Evolutionary conservation across 164 flowering plant species (phyloP).

Genomic region (Umbilicus rupestris): DNA sequence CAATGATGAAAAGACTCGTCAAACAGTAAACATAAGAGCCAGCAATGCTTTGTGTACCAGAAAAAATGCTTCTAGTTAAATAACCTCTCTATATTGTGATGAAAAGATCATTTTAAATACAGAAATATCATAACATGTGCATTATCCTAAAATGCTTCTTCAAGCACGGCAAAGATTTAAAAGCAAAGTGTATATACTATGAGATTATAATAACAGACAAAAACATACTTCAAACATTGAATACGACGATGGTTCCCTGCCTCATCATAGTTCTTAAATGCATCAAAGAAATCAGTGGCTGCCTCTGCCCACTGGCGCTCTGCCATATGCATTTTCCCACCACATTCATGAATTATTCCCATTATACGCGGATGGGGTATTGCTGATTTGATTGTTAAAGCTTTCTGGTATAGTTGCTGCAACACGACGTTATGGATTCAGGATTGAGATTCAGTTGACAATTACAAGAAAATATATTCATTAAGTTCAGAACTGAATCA

Average conservation of each 20-base stretch:
- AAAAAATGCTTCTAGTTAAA: no score
- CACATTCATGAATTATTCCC: conserved; percentile 99
- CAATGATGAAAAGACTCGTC: no score
- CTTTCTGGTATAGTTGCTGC: conserved; percentile 96
- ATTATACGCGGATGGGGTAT: conserved; percentile 98
- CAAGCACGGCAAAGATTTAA: neutral
- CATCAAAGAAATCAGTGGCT: conserved; percentile 98
- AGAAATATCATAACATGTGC: neutral
- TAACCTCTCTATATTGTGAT: no score
- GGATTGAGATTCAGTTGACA: neutral
- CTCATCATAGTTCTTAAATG: conserved; percentile 98
- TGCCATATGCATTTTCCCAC: conserved; percentile 99
- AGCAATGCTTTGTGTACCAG: no score
- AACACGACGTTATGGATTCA: conserved; percentile 9
- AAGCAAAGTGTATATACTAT: neutral
- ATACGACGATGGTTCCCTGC: conserved; percentile 98
- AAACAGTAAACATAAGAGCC: no score
- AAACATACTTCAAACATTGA: conserved; percentile 86
- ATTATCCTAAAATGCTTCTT: neutral
- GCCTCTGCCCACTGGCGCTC: conserved; percentile 99
- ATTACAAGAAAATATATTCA: neutral
- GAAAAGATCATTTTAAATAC: neutral
- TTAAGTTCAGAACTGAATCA: neutral
- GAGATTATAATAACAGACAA: neutral
- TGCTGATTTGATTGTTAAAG: conserved; percentile 91